These are phyloP conservation scores for Camelina hispida DNA, from an alignment of 345 rosid genomes.

Conservation along the genomic window DNA sequence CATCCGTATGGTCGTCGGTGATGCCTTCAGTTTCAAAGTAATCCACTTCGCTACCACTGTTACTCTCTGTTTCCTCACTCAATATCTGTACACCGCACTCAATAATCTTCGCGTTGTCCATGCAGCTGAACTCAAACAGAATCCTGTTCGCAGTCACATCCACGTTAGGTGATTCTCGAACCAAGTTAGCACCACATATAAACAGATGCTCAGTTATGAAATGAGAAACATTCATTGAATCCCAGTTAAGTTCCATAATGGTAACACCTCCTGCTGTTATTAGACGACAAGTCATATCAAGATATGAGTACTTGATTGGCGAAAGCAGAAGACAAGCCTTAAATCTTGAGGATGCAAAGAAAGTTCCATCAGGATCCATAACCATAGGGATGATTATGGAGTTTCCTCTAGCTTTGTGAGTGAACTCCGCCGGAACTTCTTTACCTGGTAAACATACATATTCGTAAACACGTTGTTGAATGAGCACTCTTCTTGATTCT, in stretches of 20 bases:
- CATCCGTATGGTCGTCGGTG: background rate
- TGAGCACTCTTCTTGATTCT: conserved; percentile 26
- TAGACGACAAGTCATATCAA: conserved; percentile 1
- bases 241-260: background rate
- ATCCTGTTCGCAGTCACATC: background rate
- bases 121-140: background rate
- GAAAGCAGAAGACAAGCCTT: background rate
- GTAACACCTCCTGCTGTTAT: background rate
- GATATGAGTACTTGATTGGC: background rate
- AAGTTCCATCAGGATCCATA: background rate
- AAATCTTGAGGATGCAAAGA: background rate
- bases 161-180: background rate
- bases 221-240: conserved; percentile 7
- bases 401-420: conserved; percentile 6
- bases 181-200: conserved; percentile 11
- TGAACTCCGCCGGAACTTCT: conserved; percentile 6
- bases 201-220: conserved; percentile 2
- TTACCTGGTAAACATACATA: background rate
- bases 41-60: background rate
- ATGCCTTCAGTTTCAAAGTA: background rate
- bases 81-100: conserved; percentile 28
- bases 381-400: background rate
- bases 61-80: background rate
- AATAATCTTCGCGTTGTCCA: conserved; percentile 2
- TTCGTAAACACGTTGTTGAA: background rate